Evolutionary conservation across 371 early-diverging fungal species (phyloP).

Genomic region (Haplosporangium sp.): DNA sequence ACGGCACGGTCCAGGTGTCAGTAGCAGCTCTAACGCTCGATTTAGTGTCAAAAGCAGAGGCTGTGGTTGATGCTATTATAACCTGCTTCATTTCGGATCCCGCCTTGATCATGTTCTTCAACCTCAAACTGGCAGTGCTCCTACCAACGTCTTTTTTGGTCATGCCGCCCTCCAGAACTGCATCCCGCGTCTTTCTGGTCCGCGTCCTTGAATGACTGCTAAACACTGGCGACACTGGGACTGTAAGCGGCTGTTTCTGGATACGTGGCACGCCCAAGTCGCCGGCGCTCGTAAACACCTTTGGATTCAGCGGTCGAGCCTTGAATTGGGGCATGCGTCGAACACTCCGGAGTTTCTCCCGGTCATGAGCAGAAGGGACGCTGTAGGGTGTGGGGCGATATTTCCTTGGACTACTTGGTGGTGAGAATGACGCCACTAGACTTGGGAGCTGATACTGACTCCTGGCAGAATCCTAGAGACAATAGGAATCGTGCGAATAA

Average conservation of each 20-base stretch:
- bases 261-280: slow-evolving; percentile 45
- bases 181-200: not conserved
- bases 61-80: not conserved
- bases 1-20: too few species aligned
- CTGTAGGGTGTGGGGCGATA: slow-evolving; percentile 34
- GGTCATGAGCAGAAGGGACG: slow-evolving; percentile 29
- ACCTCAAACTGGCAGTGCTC: slow-evolving; percentile 5
- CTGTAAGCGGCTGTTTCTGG: slow-evolving; percentile 30
- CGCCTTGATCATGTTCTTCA: slow-evolving; percentile 6
- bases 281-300: slow-evolving; percentile 49
- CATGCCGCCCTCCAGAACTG: not conserved
- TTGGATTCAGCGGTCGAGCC: slow-evolving; percentile 44
- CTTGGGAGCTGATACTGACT: slow-evolving; percentile 30
- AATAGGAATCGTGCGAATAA: not conserved
- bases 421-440: slow-evolving; percentile 32
- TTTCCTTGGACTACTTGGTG: slow-evolving; percentile 19
- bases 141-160: not conserved
- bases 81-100: not conserved
- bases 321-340: slow-evolving; percentile 30
- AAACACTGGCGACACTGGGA: slow-evolving; percentile 40
- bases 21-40: too few species aligned
- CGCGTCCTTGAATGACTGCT: slow-evolving; percentile 5
- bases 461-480: slow-evolving; percentile 32
- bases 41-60: not conserved
- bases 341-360: slow-evolving; percentile 24